Evolutionary conservation across 2,329 filamentous ascomycete genomes (phyloP).

Genomic region (Chalara sp.): DNA sequence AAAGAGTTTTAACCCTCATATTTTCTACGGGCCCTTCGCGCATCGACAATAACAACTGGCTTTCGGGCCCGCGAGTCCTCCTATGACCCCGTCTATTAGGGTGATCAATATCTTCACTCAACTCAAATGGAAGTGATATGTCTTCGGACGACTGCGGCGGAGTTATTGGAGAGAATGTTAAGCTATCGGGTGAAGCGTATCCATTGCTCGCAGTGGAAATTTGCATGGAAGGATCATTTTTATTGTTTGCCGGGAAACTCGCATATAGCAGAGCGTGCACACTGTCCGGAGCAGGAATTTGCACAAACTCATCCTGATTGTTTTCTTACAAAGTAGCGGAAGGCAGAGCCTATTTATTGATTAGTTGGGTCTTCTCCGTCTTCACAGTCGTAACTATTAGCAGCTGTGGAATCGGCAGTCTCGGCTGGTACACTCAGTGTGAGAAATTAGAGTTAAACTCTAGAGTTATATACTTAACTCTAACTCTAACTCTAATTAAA

Average conservation of each 20-base stretch:
- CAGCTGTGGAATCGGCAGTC: slow-evolving; percentile 3
- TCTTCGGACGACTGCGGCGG: slow-evolving; percentile 4
- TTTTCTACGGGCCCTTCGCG: slow-evolving; percentile 6
- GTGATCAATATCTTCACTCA: slow-evolving; percentile 1
- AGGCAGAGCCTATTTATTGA: too few species aligned
- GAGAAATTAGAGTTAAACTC: too few species aligned
- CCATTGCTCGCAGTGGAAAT: slow-evolving; percentile 4
- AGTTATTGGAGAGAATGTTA: slow-evolving; percentile 5
- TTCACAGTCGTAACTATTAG: slow-evolving; percentile 6
- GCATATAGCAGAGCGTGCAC: neutral
- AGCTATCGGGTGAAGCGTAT: slow-evolving; percentile 5
- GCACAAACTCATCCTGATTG: too few species aligned
- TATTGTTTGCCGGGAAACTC: slow-evolving; percentile 3
- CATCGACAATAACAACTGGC: slow-evolving; percentile 2
- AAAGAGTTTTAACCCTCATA: neutral
- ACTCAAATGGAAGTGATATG: slow-evolving; percentile 6
- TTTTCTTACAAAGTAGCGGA: too few species aligned
- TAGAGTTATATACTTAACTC: too few species aligned
- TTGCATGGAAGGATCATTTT: slow-evolving; percentile 1
- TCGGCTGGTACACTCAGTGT: neutral
- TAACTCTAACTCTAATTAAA: too few species aligned
- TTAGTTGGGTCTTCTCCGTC: slow-evolving; percentile 7
- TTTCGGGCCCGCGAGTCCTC: neutral
- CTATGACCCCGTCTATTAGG: slow-evolving; percentile 7
- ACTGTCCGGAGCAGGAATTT: neutral